Percentiles rank a stretch among this genome's conserved stretches.
These are phyloP conservation scores for Fusarium nodosum DNA, from an alignment of 2,329 filamentous ascomycete genomes.

Conservation along the genomic window DNA sequence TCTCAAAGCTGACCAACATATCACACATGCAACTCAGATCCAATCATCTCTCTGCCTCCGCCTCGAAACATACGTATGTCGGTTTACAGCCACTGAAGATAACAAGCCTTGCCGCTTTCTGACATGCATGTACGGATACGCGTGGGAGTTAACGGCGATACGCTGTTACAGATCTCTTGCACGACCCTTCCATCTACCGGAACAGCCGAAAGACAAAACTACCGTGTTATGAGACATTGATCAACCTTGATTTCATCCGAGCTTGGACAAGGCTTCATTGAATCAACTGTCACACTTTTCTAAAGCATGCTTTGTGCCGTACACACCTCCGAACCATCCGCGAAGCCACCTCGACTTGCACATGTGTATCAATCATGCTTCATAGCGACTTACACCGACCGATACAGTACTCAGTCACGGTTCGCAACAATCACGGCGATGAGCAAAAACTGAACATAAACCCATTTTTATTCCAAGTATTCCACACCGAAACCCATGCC, in stretches of 20 bases:
- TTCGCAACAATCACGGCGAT: not conserved
- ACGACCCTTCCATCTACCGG: constrained; percentile 10
- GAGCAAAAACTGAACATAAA: constrained; percentile 34
- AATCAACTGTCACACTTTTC: constrained; percentile 16
- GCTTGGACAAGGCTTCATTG: not conserved
- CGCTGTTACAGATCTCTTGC: constrained; percentile 7
- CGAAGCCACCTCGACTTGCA: constrained; percentile 1
- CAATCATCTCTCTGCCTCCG: constrained; percentile 36
- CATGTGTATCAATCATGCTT: not conserved
- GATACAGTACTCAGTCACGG: not conserved
- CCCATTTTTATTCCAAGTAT: constrained; percentile 39
- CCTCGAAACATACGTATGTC: constrained; percentile 39
- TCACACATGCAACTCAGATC: constrained; percentile 24
- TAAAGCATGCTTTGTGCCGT: constrained; percentile 13
- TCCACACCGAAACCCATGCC: constrained; percentile 38
- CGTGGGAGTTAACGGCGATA: not conserved
- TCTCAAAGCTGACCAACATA: constrained; percentile 28
- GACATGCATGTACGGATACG: not conserved
- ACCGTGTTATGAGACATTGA: constrained; percentile 11
- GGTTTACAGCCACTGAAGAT: constrained; percentile 12
- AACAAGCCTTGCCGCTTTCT: not conserved
- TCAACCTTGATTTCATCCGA: not conserved
- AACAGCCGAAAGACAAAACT: constrained; percentile 2
- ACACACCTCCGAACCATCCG: constrained; percentile 14
- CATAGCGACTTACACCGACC: not conserved